phyloP scores from a whole-genome alignment of 1,284 basidiomycete genomes.

The Volvariella volvacea region DNA sequence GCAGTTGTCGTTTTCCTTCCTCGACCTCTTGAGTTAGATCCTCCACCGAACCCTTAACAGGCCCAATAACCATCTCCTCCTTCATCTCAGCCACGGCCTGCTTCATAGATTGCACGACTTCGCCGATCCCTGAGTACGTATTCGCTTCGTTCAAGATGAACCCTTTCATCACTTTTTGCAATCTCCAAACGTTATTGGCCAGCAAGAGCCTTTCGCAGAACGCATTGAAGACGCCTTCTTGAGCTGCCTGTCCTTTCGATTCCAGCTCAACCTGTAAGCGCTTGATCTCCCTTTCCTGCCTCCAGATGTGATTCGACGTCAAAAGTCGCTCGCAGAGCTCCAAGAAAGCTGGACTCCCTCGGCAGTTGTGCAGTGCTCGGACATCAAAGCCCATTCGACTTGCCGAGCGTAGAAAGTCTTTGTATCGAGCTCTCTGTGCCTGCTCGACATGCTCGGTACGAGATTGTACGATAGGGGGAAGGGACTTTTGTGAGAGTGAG shows the following conservation, averaged over 20 bases:
- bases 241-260: conserved; percentile 15
- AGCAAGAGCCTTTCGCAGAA: conserved; percentile 31
- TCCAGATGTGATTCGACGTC: conserved; percentile 32
- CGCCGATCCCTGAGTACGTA: conserved; percentile 25
- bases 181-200: conserved; percentile 29
- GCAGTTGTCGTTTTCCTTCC: conserved; percentile 23
- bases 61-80: conserved; percentile 34
- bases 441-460: too few relatives aligned
- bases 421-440: background rate
- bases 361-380: conserved; percentile 12
- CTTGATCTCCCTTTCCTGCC: conserved; percentile 31
- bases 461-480: too few relatives aligned
- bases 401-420: background rate
- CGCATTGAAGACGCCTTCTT: conserved; percentile 23
- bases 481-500: too few relatives aligned
- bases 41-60: conserved; percentile 33
- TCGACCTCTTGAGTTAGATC: conserved; percentile 30
- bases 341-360: conserved; percentile 23
- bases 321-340: conserved; percentile 34
- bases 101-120: conserved; percentile 30
- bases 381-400: conserved; percentile 10
- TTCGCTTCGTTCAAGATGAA: conserved; percentile 25
- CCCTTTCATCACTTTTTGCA: conserved; percentile 25
- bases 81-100: conserved; percentile 36
- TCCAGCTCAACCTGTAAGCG: conserved; percentile 17